Conservation (phyloP, 73 alveolate species). For the Effrenium voratum region DNA sequence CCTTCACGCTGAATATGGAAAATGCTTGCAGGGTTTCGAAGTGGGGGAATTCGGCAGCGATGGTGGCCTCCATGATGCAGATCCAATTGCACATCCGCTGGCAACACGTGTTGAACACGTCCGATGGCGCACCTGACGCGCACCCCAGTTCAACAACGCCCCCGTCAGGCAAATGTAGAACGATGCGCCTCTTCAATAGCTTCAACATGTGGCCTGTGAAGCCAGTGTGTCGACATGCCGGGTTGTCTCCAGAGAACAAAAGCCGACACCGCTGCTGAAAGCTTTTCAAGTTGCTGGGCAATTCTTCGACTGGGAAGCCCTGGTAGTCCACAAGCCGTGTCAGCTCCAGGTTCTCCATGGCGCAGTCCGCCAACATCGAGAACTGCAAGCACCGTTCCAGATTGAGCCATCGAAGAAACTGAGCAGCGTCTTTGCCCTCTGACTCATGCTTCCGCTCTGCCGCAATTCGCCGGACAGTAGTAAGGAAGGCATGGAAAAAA, state of each 20-base stretch:
- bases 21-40: background rate
- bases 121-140: background rate
- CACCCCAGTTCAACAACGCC: background rate
- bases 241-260: background rate
- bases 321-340: constrained; percentile 23
- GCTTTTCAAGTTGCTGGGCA: background rate
- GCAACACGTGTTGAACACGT: background rate
- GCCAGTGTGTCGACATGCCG: background rate
- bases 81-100: constrained; percentile 23
- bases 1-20: background rate
- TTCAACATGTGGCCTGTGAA: constrained; percentile 6
- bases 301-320: constrained; percentile 42
- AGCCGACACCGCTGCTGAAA: background rate
- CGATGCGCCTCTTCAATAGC: background rate
- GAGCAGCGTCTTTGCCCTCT: background rate
- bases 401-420: background rate
- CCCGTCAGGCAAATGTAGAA: background rate
- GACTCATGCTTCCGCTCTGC: background rate
- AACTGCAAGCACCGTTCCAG: background rate
- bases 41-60: constrained; percentile 24
- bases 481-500: background rate
- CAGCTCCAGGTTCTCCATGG: constrained; percentile 16
- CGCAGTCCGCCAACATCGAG: constrained; percentile 30
- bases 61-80: background rate
- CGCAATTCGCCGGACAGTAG: background rate